Base-by-base conservation (phyloP, 2,329 filamentous ascomycete genomes). In the Pyrenochaeta sp. region DNA sequence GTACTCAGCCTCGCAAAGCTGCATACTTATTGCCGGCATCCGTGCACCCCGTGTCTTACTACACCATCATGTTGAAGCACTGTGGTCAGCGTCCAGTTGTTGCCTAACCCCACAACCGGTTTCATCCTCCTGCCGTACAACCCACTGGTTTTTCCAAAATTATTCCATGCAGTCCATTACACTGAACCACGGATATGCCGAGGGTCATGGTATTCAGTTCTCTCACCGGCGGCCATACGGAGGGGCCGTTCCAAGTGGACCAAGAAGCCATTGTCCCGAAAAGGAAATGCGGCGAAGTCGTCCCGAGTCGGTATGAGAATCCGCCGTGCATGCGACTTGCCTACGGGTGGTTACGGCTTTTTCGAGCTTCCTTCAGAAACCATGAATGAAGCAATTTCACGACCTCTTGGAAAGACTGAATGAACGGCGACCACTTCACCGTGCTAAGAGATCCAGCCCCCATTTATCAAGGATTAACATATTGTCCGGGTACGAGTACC, bases 101-200 rank as follows among this genome's bases (percentile, higher is more conserved):
- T 41, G 42, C 44, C 35, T 40, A 7, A 48, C 44, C 46, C 39
- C 41, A 45, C 48, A 38, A 32, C 31, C 38, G 19, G 35, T 36
- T 46, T 29, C 31, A 35, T 30, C n/a, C 10, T 47, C 35, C 20
- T 38, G 29, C 20, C 21, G 35, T 43, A 46, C 31, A 26, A 43
- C 29, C 11, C 30, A 11, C 8, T n/a, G 26, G 7, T 15, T 11
- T 28, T 9, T 26, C 35, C 24, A 50, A 35, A 2, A 14, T 30
- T 24, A 14, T 20, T 10, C 14, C 22, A 40, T 30, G 41, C 43
- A 49, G 17, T 34, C n/a, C n/a, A n/a, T 32, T 7, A n/a, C 14
- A 28, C 35, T 39, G 22, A 35, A 40, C 22, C 2, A 22, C 1
- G 13, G 11, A 41, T 44, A 29, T 31, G 31, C n/a, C 28, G 24